phyloP scores from a whole-genome alignment of 306 rosid species.

The Rosa rugosa region DNA sequence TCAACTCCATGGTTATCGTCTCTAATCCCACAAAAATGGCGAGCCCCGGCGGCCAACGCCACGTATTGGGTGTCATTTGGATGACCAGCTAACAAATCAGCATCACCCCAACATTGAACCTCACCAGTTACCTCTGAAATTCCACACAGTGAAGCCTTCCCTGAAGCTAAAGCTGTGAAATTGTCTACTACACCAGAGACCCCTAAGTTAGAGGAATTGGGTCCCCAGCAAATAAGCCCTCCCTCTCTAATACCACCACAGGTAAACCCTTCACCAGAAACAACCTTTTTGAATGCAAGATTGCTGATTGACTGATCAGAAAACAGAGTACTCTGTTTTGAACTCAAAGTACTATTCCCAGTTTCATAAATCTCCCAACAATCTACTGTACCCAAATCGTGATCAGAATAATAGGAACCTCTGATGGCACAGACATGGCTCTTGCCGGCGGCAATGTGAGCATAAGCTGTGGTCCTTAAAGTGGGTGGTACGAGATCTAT shows the following conservation, averaged over 20 bases:
- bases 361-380: slow-evolving; percentile 67
- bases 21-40: slow-evolving; percentile 75
- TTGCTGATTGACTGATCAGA: slow-evolving; percentile 38
- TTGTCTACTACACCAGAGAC: slow-evolving; percentile 47
- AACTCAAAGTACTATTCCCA: slow-evolving; percentile 36
- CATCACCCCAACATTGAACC: slow-evolving; percentile 74
- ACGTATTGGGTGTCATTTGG: slow-evolving; percentile 27
- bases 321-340: slow-evolving; percentile 44
- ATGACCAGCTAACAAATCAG: slow-evolving; percentile 35
- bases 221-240: slow-evolving; percentile 87
- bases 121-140: slow-evolving; percentile 48
- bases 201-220: slow-evolving; percentile 43
- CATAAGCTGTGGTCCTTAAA: slow-evolving; percentile 53
- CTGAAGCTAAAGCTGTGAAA: slow-evolving; percentile 55
- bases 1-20: slow-evolving; percentile 69
- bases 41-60: slow-evolving; percentile 60
- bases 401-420: slow-evolving; percentile 69
- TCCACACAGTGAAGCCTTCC: slow-evolving; percentile 63
- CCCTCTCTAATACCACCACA: slow-evolving; percentile 68
- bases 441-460: slow-evolving; percentile 73
- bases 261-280: slow-evolving; percentile 80
- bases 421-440: slow-evolving; percentile 80
- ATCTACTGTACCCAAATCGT: slow-evolving; percentile 61
- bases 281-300: slow-evolving; percentile 49
- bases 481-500: slow-evolving; percentile 64